Evolutionary conservation across 345 rosid species (phyloP).

Genomic region (Brassica rapa): DNA sequence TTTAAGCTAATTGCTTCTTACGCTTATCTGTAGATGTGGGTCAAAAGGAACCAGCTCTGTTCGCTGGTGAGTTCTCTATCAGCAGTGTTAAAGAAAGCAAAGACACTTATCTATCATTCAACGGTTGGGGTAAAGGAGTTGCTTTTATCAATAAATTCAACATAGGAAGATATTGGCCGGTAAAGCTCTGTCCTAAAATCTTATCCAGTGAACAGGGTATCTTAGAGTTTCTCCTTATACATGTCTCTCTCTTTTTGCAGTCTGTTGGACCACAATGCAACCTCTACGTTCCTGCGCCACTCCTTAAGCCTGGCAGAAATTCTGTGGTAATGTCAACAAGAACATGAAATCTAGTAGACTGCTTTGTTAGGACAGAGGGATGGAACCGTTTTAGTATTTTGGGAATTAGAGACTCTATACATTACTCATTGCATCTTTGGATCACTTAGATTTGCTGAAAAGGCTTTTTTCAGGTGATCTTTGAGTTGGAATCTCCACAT

Average conservation of each 20-base stretch:
- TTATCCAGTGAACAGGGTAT: background rate
- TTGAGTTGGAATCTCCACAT: conserved; percentile 74
- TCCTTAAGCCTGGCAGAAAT: conserved; percentile 66
- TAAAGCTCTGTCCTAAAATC: conserved; percentile 31
- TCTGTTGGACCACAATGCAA: conserved; percentile 84
- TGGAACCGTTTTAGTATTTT: background rate
- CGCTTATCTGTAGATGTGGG: conserved; percentile 48
- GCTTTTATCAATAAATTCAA: conserved; percentile 77
- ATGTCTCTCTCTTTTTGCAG: conserved; percentile 43
- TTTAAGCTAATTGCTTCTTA: too few species aligned
- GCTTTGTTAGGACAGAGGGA: background rate
- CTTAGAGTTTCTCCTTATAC: conserved; percentile 8
- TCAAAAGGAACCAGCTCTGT: conserved; percentile 66
- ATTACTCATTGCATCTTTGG: background rate
- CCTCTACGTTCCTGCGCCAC: conserved; percentile 81
- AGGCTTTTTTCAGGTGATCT: conserved; percentile 48
- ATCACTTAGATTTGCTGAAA: background rate
- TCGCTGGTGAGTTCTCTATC: conserved; percentile 58
- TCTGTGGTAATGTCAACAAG: conserved; percentile 51
- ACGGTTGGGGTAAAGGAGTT: conserved; percentile 86
- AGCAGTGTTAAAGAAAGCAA: conserved; percentile 47
- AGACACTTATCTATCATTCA: conserved; percentile 80
- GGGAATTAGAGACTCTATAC: background rate
- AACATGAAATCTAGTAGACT: background rate
- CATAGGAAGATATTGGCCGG: conserved; percentile 96